Conservation (phyloP, 2,329 filamentous ascomycete genomes). For the Arthrobotrys sinensis region DNA sequence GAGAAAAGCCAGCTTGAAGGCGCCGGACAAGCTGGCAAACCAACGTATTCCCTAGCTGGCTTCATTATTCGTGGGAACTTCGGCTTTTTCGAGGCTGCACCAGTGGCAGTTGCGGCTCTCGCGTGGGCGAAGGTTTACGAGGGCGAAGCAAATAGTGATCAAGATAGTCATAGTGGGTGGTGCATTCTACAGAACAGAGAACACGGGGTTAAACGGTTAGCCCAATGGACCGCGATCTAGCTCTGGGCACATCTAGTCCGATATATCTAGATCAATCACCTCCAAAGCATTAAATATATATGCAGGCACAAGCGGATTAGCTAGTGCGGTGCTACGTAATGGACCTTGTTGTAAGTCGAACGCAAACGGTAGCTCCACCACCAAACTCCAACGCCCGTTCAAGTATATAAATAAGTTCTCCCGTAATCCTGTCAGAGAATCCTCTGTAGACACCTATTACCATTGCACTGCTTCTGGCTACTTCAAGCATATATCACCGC, state of each 20-base stretch:
- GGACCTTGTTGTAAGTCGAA: slow-evolving; percentile 12
- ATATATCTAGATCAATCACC: too few species aligned
- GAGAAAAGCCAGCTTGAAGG: neutral
- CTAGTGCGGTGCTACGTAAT: slow-evolving; percentile 1
- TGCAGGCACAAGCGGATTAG: neutral
- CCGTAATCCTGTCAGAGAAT: neutral
- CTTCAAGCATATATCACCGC: neutral
- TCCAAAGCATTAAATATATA: neutral
- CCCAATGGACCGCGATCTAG: slow-evolving; percentile 42
- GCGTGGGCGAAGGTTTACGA: slow-evolving; percentile 27
- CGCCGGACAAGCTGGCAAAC: neutral
- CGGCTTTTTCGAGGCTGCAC: slow-evolving; percentile 25
- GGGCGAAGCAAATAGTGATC: neutral
- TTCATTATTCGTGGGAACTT: slow-evolving; percentile 51
- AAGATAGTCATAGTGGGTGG: slow-evolving; percentile 16
- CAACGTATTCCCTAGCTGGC: slow-evolving; percentile 14
- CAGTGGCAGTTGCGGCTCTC: slow-evolving; percentile 41
- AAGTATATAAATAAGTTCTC: neutral
- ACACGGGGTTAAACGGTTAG: slow-evolving; percentile 17
- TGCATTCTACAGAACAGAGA: slow-evolving; percentile 37
- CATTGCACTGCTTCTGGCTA: neutral
- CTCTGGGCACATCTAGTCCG: too few species aligned
- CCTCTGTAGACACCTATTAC: neutral
- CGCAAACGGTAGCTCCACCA: slow-evolving; percentile 20
- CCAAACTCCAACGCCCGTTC: neutral